Conservation (phyloP, 129 eudicot genomes). For the Tagetes erecta region DNA sequence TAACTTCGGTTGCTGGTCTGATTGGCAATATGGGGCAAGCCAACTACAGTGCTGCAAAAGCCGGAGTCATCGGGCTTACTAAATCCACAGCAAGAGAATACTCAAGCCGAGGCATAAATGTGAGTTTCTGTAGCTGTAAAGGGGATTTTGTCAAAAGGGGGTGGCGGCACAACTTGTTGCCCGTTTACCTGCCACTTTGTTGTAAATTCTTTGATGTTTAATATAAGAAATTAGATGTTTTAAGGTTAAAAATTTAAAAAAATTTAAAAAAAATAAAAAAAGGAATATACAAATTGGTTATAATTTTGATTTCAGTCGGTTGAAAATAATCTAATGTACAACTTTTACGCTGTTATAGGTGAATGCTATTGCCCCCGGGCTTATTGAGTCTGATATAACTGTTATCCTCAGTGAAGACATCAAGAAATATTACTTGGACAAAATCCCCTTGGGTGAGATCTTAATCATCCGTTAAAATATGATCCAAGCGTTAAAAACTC, state of each 20-base stretch:
- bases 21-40: conserved; percentile 91
- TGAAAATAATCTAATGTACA: background rate
- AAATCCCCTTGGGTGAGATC: conserved; percentile 71
- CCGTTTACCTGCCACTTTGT: too few relatives aligned
- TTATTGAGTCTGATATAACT: conserved; percentile 84
- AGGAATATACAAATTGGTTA: background rate
- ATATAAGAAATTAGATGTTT: too few relatives aligned
- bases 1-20: conserved; percentile 83
- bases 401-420: conserved; percentile 63
- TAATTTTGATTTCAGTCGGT: background rate
- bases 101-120: conserved; percentile 77
- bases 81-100: conserved; percentile 91
- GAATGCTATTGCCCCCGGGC: conserved; percentile 96
- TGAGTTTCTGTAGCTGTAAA: conserved; percentile 35
- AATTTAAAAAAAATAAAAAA: too few relatives aligned
- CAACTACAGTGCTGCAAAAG: conserved; percentile 97
- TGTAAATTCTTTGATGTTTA: too few relatives aligned
- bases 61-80: conserved; percentile 92
- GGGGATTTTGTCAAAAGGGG: background rate
- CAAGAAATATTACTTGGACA: conserved; percentile 61
- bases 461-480: background rate
- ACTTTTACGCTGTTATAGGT: conserved; percentile 43
- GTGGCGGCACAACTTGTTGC: too few relatives aligned
- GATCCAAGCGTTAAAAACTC: background rate
- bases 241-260: too few relatives aligned